These are phyloP conservation scores for Talaromyces sp. DNA, from an alignment of 2,329 filamentous ascomycete genomes.

Conservation along the genomic window DNA sequence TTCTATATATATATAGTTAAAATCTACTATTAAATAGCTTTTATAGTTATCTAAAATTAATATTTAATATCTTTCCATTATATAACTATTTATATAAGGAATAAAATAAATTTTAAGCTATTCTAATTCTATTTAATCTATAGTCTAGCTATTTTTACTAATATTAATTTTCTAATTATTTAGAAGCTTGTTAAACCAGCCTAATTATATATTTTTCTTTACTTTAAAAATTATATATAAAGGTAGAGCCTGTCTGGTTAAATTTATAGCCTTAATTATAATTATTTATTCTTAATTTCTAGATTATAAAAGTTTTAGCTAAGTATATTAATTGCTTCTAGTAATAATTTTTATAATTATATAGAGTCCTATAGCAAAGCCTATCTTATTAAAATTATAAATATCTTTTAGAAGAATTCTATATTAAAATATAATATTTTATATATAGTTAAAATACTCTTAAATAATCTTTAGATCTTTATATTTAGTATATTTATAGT, in stretches of 20 bases:
- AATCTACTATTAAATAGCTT: constrained; percentile 1
- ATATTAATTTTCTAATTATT: background rate
- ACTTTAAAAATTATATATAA: constrained; percentile 14
- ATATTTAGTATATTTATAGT: constrained; percentile 1
- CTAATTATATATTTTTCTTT: constrained; percentile 8
- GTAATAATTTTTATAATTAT: constrained; percentile 7
- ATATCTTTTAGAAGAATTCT: no score
- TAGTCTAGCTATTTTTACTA: background rate
- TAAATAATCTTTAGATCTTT: constrained; percentile 1
- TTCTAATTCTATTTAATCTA: background rate
- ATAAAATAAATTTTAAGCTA: background rate
- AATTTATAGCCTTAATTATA: constrained; percentile 13
- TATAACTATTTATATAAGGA: background rate
- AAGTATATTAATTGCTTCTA: background rate
- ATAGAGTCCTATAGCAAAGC: constrained; percentile 7
- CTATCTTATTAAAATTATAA: constrained; percentile 9
- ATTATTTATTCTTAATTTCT: constrained; percentile 17
- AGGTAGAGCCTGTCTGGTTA: background rate
- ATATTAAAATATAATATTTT: background rate
- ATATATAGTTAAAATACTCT: constrained; percentile 12
- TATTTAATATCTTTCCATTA: constrained; percentile 1
- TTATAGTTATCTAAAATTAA: constrained; percentile 6
- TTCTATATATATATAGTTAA: constrained; percentile 1
- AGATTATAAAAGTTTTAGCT: constrained; percentile 9
- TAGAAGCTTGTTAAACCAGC: constrained; percentile 7